A percentile compares a stretch with the other conserved stretches of the same genome.
phyloP scores from a whole-genome alignment of 331 rosid species.

The Telfairia occidentalis region DNA sequence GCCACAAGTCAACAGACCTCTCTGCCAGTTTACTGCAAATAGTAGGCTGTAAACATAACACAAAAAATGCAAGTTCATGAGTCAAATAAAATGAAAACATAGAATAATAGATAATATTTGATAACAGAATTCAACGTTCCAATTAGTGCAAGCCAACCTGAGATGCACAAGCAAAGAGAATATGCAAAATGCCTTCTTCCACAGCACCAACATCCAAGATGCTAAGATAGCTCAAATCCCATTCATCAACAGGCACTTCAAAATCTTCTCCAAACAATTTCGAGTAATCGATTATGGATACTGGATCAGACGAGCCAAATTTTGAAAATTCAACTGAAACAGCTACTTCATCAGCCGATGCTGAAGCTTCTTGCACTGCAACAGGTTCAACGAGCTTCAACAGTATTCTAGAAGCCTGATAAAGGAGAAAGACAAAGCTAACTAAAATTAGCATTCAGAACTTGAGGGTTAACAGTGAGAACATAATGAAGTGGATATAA shows the following conservation, averaged over 20 bases:
- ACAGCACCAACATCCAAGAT: constrained; percentile 69
- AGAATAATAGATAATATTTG: constrained; percentile 3
- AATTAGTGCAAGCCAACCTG: constrained; percentile 47
- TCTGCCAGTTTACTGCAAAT: constrained; percentile 82
- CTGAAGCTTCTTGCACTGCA: constrained; percentile 34
- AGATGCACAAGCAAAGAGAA: constrained; percentile 82
- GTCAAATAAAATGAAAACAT: constrained; percentile 11
- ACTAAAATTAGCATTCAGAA: constrained; percentile 13
- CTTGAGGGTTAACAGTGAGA: constrained; percentile 13
- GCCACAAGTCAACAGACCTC: constrained; percentile 67
- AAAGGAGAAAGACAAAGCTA: constrained; percentile 14
- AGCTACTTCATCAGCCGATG: constrained; percentile 36
- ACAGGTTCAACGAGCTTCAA: constrained; percentile 60
- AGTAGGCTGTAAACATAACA: constrained; percentile 50
- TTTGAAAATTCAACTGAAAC: constrained; percentile 44
- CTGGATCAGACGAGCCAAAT: constrained; percentile 31
- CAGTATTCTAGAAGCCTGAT: constrained; percentile 73
- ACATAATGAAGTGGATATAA: not conserved
- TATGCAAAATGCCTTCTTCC: constrained; percentile 82
- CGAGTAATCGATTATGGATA: constrained; percentile 56
- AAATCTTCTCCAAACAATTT: constrained; percentile 79
- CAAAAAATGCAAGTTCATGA: constrained; percentile 22
- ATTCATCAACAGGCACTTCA: constrained; percentile 49
- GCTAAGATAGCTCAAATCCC: constrained; percentile 65
- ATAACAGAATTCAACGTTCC: constrained; percentile 16